phyloP scores from a whole-genome alignment of 257 asterid genomes.

The Solanum bulbocastanum region DNA sequence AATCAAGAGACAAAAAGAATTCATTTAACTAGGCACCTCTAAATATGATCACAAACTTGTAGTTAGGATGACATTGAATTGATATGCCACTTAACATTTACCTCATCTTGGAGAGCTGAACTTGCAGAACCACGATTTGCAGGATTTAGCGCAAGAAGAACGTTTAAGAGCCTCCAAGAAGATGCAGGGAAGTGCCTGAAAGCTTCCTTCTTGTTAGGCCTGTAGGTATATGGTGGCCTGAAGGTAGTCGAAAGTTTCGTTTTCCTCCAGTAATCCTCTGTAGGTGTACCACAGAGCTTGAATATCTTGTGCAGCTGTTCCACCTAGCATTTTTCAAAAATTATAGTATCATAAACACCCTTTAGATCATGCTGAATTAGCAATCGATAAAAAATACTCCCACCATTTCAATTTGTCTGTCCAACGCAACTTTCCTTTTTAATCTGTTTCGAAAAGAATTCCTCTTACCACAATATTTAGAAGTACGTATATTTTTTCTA shows the following conservation, averaged over 20 bases:
- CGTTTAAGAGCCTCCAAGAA: constrained; percentile 34
- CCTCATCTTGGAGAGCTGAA: constrained; percentile 52
- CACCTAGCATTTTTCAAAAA: constrained; percentile 21
- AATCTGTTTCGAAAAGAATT: no score
- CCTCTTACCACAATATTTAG: no score
- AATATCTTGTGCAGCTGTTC: constrained; percentile 75
- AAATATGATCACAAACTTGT: neutral
- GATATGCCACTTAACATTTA: neutral
- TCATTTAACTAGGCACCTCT: neutral
- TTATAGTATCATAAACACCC: neutral
- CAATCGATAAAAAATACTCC: neutral
- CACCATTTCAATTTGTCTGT: neutral
- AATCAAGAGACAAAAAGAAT: neutral
- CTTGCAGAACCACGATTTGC: constrained; percentile 45
- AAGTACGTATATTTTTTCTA: neutral
- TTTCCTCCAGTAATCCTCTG: constrained; percentile 48
- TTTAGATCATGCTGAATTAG: neutral
- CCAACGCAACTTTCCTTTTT: neutral
- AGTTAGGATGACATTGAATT: neutral
- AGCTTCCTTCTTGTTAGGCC: constrained; percentile 36
- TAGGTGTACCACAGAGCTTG: constrained; percentile 78
- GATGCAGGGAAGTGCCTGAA: constrained; percentile 59
- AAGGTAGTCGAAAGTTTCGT: constrained; percentile 45
- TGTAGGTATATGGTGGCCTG: constrained; percentile 56
- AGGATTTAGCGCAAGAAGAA: constrained; percentile 62